These are phyloP conservation scores for Penicillium sclerotiorum DNA, from an alignment of 2,329 filamentous ascomycete genomes.

Conservation along the genomic window DNA sequence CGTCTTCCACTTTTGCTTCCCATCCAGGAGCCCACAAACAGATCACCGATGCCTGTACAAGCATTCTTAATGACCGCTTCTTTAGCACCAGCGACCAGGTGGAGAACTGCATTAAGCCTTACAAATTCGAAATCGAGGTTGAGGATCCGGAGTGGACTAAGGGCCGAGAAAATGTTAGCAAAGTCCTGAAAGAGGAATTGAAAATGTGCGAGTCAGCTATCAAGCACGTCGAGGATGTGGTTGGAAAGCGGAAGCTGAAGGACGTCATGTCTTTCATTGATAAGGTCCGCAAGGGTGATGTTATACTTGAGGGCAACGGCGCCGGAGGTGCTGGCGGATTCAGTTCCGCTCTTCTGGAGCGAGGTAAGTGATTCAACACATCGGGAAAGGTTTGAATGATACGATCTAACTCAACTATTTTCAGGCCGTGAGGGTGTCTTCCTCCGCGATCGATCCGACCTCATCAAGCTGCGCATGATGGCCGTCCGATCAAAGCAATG, in stretches of 20 bases:
- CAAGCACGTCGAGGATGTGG: conserved; percentile 71
- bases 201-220: conserved; percentile 78
- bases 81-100: conserved; percentile 98
- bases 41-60: conserved; percentile 88
- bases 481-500: conserved; percentile 93
- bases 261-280: conserved; percentile 94
- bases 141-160: conserved; percentile 86
- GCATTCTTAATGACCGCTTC: conserved; percentile 89
- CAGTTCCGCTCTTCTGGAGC: conserved; percentile 79
- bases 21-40: conserved; percentile 91
- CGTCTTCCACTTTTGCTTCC: conserved; percentile 78
- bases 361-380: conserved; percentile 59
- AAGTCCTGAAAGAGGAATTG: conserved; percentile 83
- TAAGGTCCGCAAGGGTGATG: conserved; percentile 81
- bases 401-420: conserved; percentile 5
- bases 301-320: conserved; percentile 80
- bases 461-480: conserved; percentile 85
- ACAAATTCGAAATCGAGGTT: conserved; percentile 96
- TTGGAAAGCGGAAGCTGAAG: conserved; percentile 80
- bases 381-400: background rate
- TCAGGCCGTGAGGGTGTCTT: conserved; percentile 90
- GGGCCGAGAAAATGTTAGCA: conserved; percentile 79
- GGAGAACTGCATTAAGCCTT: conserved; percentile 98
- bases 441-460: conserved; percentile 84
- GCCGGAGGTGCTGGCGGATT: conserved; percentile 89